Conservation (phyloP, 2,329 filamentous ascomycete species). For the Clarireedia monteithiana region DNA sequence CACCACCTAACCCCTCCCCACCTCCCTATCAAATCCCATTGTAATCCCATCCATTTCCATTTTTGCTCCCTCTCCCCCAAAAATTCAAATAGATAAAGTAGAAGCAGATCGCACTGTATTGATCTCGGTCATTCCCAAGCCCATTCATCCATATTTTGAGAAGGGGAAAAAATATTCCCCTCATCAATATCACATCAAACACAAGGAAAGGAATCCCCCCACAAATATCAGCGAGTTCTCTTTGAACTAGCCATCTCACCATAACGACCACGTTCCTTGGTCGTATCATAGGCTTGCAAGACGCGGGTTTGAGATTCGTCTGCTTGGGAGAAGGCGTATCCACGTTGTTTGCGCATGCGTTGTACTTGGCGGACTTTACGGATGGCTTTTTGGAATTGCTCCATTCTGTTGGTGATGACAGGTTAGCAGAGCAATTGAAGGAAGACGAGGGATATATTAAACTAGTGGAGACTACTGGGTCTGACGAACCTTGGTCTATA, state of each 20-base stretch:
- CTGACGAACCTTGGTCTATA: conserved; percentile 77
- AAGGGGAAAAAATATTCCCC: too few species aligned
- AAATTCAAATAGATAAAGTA: too few species aligned
- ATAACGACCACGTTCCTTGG: conserved; percentile 80
- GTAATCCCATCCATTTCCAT: too few species aligned
- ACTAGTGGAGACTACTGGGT: background rate
- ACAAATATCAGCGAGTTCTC: background rate
- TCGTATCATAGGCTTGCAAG: conserved; percentile 96
- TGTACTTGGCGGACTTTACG: conserved; percentile 97
- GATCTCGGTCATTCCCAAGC: too few species aligned
- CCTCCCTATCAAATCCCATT: too few species aligned
- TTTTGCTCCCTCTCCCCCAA: too few species aligned
- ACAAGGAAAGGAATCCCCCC: too few species aligned
- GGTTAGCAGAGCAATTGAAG: background rate
- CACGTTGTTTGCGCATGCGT: conserved; percentile 97
- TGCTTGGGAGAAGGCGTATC: conserved; percentile 95
- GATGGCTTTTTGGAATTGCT: conserved; percentile 99
- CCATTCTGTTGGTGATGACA: conserved; percentile 58
- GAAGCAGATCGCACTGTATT: too few species aligned
- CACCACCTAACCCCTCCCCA: too few species aligned
- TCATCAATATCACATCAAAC: too few species aligned
- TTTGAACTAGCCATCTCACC: conserved; percentile 69
- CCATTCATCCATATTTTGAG: too few species aligned
- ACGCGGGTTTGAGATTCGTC: conserved; percentile 94
- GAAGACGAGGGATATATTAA: conserved; percentile 15